Conservation (phyloP, 2,329 filamentous ascomycete genomes). For the Fusarium sublunatum region DNA sequence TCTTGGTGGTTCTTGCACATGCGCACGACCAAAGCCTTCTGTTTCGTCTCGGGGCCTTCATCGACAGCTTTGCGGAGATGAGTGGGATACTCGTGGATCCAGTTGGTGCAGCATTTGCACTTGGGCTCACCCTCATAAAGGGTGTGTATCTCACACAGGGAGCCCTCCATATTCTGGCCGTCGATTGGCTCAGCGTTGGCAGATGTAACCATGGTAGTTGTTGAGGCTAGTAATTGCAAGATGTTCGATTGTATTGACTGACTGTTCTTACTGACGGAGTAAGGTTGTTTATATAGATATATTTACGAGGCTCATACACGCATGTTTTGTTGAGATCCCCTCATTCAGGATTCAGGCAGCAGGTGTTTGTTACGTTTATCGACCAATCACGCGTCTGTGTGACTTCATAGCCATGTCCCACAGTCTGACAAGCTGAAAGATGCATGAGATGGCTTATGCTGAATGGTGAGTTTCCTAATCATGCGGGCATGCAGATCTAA, state of each 20-base stretch:
- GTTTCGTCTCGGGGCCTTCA: background rate
- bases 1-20: background rate
- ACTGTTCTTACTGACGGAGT: background rate
- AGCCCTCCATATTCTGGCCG: background rate
- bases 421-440: background rate
- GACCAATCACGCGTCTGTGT: background rate
- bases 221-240: background rate
- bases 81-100: background rate
- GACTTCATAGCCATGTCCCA: background rate
- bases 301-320: background rate
- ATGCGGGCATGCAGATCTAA: background rate
- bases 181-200: background rate
- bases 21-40: background rate
- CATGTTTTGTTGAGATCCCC: background rate
- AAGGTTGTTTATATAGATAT: background rate
- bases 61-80: background rate
- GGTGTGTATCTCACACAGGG: background rate
- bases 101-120: constrained; percentile 1
- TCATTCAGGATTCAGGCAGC: background rate
- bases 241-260: background rate
- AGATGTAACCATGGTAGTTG: background rate
- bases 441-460: background rate
- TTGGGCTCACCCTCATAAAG: background rate
- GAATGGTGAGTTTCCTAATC: background rate
- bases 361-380: background rate